Evolutionary conservation across 352 stramenopile species (phyloP), one percentile per base, ranked within the genome.

Genomic region (Globisporangium sylvaticum): DNA sequence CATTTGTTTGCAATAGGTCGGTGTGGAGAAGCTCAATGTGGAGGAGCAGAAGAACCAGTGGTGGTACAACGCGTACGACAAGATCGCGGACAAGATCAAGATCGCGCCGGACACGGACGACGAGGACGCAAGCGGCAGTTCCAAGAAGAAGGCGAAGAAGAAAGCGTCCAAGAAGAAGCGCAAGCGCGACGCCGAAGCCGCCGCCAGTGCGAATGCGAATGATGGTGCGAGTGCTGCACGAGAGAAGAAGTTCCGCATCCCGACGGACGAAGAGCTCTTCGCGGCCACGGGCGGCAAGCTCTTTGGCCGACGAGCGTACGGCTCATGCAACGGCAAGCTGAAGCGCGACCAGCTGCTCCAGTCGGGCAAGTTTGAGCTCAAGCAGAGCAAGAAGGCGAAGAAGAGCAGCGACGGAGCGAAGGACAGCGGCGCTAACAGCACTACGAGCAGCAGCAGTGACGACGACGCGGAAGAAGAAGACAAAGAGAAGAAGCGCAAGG

Each of bases 231-330:
- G 71, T 10, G 78, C 76, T 10, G 78, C 77, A 4, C 22, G 64
- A 20, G 70, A 81, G 20, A 88, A 76, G 48, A 91, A 89, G 72
- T 89, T 85, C 55, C 75, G 77, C 54, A 76, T 83, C 79, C 86
- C 84, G 44, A 98, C 95, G 15, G 96, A 98, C 72, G 91, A 98
- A 70, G 95, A 99, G 73, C 84, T 99, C 29, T 99, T 99, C 74
- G 79, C 87, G 52, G 96, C 95, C 2, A 99, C 96, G 0, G 97
- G 96, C 22, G 97, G 97, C 32, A 97, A 97, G 56, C 78, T 98
- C 50, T 98, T 99, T 78, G 96, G 95, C 12, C 98, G 97, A 70
- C 77, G 97, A 66, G 95, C 95, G 3, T 97, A 98, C 64, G 86
- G 85, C 2, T 92, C 84, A 2, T 95, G 91, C 69, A 84, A 80